These are phyloP conservation scores for Penicillium lividum DNA, from an alignment of 495 filamentous ascomycete genomes.

Conservation along the genomic window DNA sequence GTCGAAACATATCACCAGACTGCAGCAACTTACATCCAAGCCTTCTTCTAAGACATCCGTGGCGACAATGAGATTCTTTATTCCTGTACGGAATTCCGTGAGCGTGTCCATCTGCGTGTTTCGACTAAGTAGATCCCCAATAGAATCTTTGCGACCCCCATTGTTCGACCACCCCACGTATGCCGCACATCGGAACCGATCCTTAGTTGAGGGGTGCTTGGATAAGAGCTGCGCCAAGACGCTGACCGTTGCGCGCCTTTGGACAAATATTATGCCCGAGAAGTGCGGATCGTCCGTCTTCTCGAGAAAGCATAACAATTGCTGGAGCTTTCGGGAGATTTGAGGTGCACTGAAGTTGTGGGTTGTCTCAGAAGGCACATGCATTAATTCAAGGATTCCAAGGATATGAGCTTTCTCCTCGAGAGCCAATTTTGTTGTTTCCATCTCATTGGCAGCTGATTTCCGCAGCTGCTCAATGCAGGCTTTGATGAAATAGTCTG, in stretches of 20 bases:
- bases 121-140: conserved; percentile 61
- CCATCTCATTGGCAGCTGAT: conserved; percentile 30
- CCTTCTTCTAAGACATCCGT: conserved; percentile 92
- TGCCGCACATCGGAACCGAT: conserved; percentile 56
- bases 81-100: conserved; percentile 65
- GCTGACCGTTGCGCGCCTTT: conserved; percentile 68
- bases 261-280: conserved; percentile 76
- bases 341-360: conserved; percentile 16
- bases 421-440: conserved; percentile 41
- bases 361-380: conserved; percentile 26
- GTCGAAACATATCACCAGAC: conserved; percentile 85
- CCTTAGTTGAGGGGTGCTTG: conserved; percentile 55
- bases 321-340: conserved; percentile 53
- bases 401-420: conserved; percentile 64
- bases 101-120: conserved; percentile 62
- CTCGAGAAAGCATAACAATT: conserved; percentile 56
- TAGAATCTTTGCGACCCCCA: conserved; percentile 44
- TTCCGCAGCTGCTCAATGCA: conserved; percentile 53
- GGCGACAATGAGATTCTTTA: conserved; percentile 75
- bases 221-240: conserved; percentile 68
- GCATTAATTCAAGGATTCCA: conserved; percentile 48
- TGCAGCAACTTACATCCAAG: conserved; percentile 83
- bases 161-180: conserved; percentile 73
- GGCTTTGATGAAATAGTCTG: conserved; percentile 66
- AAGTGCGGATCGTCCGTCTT: conserved; percentile 46